Evolutionary conservation across 2,329 filamentous ascomycete species (phyloP), one percentile per base, ranked within the genome.

Genomic region (Scedosporium aurantiacum): DNA sequence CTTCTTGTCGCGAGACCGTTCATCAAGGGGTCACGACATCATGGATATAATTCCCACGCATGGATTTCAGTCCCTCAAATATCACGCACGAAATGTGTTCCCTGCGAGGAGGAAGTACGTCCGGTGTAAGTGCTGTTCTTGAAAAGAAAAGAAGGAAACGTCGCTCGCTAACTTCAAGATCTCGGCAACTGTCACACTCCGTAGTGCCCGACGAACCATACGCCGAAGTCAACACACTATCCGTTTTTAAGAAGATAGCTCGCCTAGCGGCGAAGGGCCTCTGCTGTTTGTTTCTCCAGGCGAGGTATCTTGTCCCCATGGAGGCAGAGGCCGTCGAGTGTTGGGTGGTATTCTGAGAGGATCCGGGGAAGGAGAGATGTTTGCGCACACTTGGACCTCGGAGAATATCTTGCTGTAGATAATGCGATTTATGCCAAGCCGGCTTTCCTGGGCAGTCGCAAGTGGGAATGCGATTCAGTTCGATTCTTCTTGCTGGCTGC

Each of bases 281-380:
- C 16, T 37, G 47, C 5, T 28, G 14, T 27, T 21, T 50, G 16
- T 52, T 60, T 27, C 25, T 60, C 8, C 58, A 60, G 43, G 43
- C 58, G n/a, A 60, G 50, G 27, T 60, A 50, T 32, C 58, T 60
- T 8, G 32, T 60, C 14, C 58, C 58, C 8, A 14, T 52, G n/a
- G 58, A 60, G 23, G 58, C 58, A 12, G 43, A 60, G 43, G 58
- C 58, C 3, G 58, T 52, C 16, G 23, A 50, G 4, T 45, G 45
- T 21, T 60, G 58, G 58, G 37, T 60, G 18, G 47, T 60, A 32
- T 54, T 28, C 18, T n/a, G n/a, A 50, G 7, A 18, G n/a, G 21
- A 57, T 14, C 16, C 14, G 14, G 43, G 18, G 14, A 7, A 47
- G 5, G 5, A 21, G 4, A 3, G 43, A 21, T 21, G n/a, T 18